These are phyloP conservation scores for Tagetes erecta DNA, from an alignment of 129 eudicot species.

Conservation along the genomic window DNA sequence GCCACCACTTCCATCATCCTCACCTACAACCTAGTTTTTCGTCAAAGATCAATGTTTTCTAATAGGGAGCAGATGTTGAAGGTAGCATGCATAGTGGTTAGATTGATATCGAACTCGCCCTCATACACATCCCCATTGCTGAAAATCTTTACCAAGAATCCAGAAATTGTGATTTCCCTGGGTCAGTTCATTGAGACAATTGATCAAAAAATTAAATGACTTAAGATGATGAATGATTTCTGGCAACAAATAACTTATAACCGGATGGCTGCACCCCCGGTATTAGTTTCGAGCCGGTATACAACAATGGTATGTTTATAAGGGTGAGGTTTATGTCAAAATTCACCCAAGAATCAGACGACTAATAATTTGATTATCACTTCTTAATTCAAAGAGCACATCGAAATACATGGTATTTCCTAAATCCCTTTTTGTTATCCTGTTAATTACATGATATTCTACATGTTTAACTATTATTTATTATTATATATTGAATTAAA, in stretches of 20 bases:
- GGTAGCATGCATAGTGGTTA: not conserved
- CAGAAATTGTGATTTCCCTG: conserved; percentile 32
- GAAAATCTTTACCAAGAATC: conserved; percentile 58
- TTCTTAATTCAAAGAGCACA: not conserved
- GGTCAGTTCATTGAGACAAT: conserved; percentile 50
- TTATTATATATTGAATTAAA: too few relatives aligned
- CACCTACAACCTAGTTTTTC: too few relatives aligned
- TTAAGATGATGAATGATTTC: conserved; percentile 4
- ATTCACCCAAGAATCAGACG: not conserved
- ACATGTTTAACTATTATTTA: too few relatives aligned
- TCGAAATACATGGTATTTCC: not conserved
- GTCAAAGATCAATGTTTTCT: too few relatives aligned
- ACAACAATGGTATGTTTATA: not conserved
- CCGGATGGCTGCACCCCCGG: too few relatives aligned
- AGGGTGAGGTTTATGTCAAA: not conserved
- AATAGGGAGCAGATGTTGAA: too few relatives aligned
- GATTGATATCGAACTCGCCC: conserved; percentile 44
- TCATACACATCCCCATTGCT: conserved; percentile 77
- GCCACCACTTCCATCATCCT: too few relatives aligned
- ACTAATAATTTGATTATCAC: not conserved
- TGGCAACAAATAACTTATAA: too few relatives aligned
- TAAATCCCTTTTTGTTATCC: not conserved
- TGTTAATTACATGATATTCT: too few relatives aligned
- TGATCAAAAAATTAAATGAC: conserved; percentile 59
- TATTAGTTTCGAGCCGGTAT: not conserved